Evolutionary conservation across 2,329 filamentous ascomycete genomes (phyloP).

Genomic region (Paecilomyces dactylethromorphus): DNA sequence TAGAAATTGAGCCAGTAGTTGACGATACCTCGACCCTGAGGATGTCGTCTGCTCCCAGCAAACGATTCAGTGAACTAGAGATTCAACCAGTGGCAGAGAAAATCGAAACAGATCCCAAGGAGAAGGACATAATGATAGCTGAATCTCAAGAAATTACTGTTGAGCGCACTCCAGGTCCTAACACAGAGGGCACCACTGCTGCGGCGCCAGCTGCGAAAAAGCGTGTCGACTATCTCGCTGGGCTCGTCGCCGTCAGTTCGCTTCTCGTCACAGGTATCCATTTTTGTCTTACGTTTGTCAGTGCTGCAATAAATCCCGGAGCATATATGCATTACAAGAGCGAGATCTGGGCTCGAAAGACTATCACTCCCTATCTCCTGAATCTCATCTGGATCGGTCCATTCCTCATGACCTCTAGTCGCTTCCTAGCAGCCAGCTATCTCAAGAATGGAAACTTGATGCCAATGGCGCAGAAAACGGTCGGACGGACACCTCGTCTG

Average conservation of each 20-base stretch:
- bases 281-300: constrained; percentile 40
- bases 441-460: constrained; percentile 37
- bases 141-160: neutral
- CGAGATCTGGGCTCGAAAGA: constrained; percentile 36
- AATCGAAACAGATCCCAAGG: neutral
- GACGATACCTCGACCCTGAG: neutral
- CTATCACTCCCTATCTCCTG: constrained; percentile 38
- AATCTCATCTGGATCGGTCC: constrained; percentile 44
- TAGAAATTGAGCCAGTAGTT: neutral
- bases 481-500: constrained; percentile 39
- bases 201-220: constrained; percentile 4
- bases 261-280: constrained; percentile 41
- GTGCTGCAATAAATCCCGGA: constrained; percentile 30
- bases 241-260: constrained; percentile 39
- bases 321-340: constrained; percentile 31
- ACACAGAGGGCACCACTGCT: neutral
- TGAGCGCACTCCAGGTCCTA: neutral
- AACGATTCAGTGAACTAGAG: neutral
- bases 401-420: constrained; percentile 44
- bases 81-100: neutral
- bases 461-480: constrained; percentile 38
- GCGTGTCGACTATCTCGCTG: constrained; percentile 42
- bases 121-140: neutral
- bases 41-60: neutral
- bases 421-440: constrained; percentile 39